A percentile compares a stretch with the other conserved stretches of the same genome.
Conservation (phyloP, 2,329 filamentous ascomycete genomes). For the Bipolaris victoriae region DNA sequence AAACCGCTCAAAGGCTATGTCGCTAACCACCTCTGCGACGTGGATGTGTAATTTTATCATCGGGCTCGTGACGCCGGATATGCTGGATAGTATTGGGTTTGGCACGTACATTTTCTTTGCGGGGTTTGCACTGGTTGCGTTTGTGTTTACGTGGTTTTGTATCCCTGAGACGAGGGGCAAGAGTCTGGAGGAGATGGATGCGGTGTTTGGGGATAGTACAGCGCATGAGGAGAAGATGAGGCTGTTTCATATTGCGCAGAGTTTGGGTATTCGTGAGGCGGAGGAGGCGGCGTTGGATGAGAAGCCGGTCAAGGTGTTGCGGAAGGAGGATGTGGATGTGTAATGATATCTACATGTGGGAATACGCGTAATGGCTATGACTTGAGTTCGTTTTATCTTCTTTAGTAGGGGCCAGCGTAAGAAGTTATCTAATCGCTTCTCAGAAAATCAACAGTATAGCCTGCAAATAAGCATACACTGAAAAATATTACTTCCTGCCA, state of each 20-base stretch:
- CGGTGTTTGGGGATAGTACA: constrained; percentile 82
- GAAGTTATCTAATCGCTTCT: no score
- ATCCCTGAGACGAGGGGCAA: constrained; percentile 77
- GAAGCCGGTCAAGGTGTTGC: constrained; percentile 12
- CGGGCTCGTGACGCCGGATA: constrained; percentile 69
- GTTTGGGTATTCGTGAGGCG: constrained; percentile 25
- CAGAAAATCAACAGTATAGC: no score
- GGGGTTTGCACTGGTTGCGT: constrained; percentile 55
- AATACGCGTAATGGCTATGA: background rate
- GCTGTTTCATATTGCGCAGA: constrained; percentile 27
- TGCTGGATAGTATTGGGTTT: constrained; percentile 66
- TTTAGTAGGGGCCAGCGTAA: no score
- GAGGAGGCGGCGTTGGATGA: constrained; percentile 21
- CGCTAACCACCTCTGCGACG: constrained; percentile 74
- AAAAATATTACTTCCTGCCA: no score
- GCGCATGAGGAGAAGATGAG: constrained; percentile 57
- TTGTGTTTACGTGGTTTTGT: constrained; percentile 59
- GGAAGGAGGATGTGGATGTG: background rate
- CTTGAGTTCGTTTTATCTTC: no score
- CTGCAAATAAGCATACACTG: no score
- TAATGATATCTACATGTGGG: background rate
- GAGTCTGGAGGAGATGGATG: constrained; percentile 79
- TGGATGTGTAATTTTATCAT: constrained; percentile 81
- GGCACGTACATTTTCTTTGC: constrained; percentile 60
- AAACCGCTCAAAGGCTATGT: constrained; percentile 71